Evolutionary conservation across 2,329 filamentous ascomycete species (phyloP).

Genomic region (Colletotrichum tropicicola): DNA sequence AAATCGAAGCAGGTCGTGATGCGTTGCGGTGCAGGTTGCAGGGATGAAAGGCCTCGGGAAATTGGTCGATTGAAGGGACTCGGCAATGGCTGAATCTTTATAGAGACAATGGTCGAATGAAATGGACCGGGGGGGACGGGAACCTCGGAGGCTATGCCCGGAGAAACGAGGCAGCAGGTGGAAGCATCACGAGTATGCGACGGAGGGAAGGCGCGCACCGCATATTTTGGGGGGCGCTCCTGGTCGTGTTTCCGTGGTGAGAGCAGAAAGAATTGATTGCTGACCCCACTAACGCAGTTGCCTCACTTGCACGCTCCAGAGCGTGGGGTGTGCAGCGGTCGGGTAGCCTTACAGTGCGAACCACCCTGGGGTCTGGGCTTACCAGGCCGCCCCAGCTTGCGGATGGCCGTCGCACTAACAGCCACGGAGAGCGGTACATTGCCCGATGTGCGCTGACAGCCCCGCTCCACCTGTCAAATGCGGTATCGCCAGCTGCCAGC

Average conservation of each 20-base stretch:
- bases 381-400: not conserved
- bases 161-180: conserved; percentile 3
- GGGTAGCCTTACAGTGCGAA: conserved; percentile 30
- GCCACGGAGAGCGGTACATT: not conserved
- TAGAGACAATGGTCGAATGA: not conserved
- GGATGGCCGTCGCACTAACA: not conserved
- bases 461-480: not conserved
- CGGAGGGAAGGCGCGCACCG: conserved; percentile 5
- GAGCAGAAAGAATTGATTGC: conserved; percentile 11
- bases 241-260: conserved; percentile 22
- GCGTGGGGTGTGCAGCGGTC: not conserved
- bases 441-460: not conserved
- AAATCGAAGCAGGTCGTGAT: too few species aligned
- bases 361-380: not conserved
- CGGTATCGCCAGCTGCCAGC: conserved; percentile 19
- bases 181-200: conserved; percentile 14
- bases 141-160: conserved; percentile 8
- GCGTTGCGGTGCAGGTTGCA: not conserved
- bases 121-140: not conserved
- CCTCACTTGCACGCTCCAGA: conserved; percentile 7
- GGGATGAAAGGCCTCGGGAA: not conserved
- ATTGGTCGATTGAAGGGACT: not conserved
- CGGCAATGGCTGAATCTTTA: not conserved
- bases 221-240: not conserved
- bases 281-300: conserved; percentile 6